Evolutionary conservation across 352 stramenopile species (phyloP), one percentile per base, ranked within the genome.

Genomic region (Phytophthora cajani): DNA sequence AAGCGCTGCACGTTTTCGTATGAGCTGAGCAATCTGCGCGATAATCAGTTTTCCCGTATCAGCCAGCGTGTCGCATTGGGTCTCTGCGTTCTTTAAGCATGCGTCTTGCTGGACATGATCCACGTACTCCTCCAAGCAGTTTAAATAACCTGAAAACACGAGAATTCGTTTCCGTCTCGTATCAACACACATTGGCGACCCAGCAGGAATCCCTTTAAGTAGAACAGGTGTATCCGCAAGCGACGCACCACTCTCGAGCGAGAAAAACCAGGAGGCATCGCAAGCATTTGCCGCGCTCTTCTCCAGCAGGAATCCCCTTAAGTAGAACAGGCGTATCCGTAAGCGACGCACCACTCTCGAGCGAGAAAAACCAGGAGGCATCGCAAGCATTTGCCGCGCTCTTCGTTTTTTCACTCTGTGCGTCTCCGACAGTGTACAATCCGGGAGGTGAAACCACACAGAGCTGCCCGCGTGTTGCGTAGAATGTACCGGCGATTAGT

Each of bases 201-300:
- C 84, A 25, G 84, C 86, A 46, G 86, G 79, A 50, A 91, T 74
- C 14, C 83, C 85, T 33, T 82, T 84, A 8, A 94, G 64, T 5
- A 87, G 51, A 27, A 90, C 63, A 0, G 82, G 79, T 17, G 77
- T 71, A 21, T 77, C 47, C 30, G 58, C 65, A 9, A 81, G 52
- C 21, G 88, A 44, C 7, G 58, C 32, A 2, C 84, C 86, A 59
- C 69, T 77, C 6, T 76, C 64, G 36, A 90, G 71, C 4, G 80
- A 90, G 67, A 92, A 94, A 27, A 94, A 88, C 83, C 80, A 90
- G 2, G 84, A 84, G n/a, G 76, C 77, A 63, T 94, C 86, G 27
- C 73, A 79, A 3, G 82, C 76, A 40, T 76, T 87, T 25, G 73
- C 79, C 11, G 66, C 77, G 57, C 81, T 78, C 46, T 82, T 90